phyloP scores from a whole-genome alignment of 805 yeast species.

The Kodamaea laetipori region DNA sequence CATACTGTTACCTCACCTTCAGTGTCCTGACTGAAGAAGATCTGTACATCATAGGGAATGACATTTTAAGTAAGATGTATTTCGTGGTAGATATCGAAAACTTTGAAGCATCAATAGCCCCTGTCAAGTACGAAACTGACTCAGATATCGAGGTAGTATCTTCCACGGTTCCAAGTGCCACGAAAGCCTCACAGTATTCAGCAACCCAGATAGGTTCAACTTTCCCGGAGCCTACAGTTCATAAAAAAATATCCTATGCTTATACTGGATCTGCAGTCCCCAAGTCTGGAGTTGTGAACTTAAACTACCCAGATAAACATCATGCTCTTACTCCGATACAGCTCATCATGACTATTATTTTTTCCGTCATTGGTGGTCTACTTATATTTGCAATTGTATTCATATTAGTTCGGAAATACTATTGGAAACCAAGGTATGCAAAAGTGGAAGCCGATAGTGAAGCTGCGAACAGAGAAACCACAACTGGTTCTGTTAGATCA shows the following conservation, averaged over 20 bases:
- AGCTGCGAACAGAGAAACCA: no score
- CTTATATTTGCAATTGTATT: no score
- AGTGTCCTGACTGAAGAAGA: conserved; percentile 10
- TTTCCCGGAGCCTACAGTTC: neutral
- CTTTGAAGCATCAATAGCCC: conserved; percentile 51
- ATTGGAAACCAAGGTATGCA: no score
- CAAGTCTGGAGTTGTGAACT: neutral
- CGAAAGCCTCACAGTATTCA: conserved; percentile 47
- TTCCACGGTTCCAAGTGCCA: conserved; percentile 52
- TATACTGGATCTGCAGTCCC: neutral
- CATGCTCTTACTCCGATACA: neutral
- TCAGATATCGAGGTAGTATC: conserved; percentile 50
- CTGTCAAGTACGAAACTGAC: conserved; percentile 27
- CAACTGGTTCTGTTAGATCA: no score
- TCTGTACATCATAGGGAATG: conserved; percentile 58
- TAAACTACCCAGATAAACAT: neutral
- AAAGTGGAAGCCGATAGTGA: no score
- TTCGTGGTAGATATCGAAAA: conserved; percentile 65
- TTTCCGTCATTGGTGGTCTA: neutral
- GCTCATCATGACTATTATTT: neutral
- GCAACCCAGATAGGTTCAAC: conserved; percentile 26
- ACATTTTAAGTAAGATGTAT: conserved; percentile 62
- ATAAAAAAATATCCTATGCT: neutral
- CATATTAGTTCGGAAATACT: no score
- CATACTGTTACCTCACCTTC: conserved; percentile 19